Conservation (phyloP, 1,139 yeast genomes). For the Diutina neorugosa region DNA sequence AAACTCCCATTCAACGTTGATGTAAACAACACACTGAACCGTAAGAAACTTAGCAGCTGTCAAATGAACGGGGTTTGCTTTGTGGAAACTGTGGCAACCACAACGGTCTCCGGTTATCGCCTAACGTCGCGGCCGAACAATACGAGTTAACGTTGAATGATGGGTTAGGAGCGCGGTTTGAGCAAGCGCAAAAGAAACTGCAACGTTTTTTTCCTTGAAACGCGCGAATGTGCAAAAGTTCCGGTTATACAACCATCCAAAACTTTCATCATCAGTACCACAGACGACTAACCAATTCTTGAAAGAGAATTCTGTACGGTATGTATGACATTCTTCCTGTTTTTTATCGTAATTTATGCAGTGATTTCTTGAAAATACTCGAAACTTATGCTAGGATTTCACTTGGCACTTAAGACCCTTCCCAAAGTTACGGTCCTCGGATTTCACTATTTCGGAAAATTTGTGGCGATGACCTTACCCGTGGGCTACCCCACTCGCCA, state of each 20-base stretch:
- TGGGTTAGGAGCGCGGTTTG: neutral
- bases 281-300: no score
- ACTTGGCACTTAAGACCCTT: no score
- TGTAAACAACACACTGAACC: neutral
- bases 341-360: no score
- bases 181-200: neutral
- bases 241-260: neutral
- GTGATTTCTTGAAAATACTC: no score
- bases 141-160: neutral
- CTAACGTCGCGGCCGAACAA: neutral
- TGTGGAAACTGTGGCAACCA: neutral
- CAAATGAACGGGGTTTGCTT: neutral
- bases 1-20: neutral
- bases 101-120: neutral
- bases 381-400: no score
- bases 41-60: neutral
- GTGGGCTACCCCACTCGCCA: neutral
- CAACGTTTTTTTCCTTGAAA: neutral
- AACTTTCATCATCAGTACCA: no score
- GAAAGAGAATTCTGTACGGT: no score
- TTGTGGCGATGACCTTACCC: neutral
- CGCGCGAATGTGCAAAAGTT: neutral
- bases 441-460: neutral
- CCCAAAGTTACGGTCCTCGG: neutral
- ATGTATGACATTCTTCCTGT: no score